phyloP scores from a whole-genome alignment of 371 early-diverging fungal genomes.

The Choanephora cucurbitarum region DNA sequence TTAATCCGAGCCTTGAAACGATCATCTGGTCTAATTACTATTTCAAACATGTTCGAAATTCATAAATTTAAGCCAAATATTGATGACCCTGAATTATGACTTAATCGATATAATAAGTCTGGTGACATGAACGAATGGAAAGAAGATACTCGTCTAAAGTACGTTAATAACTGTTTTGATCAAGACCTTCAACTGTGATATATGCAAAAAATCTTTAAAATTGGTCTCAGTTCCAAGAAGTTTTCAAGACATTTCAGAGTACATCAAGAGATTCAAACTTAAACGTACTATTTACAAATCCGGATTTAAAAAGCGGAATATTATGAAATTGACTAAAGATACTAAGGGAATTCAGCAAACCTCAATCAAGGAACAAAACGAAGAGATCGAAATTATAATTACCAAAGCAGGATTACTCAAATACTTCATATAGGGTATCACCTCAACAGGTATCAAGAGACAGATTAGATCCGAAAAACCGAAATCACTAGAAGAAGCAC shows the following conservation, averaged over 20 bases:
- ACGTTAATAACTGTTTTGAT: conserved; percentile 4
- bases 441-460: background rate
- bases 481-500: background rate
- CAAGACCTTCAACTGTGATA: conserved; percentile 1
- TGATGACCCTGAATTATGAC: conserved; percentile 6
- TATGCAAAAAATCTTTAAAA: conserved; percentile 1
- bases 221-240: background rate
- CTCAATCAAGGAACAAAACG: background rate
- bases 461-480: background rate
- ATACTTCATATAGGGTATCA: background rate
- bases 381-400: background rate
- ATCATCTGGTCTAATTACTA: background rate
- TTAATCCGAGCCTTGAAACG: background rate
- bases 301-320: background rate
- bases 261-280: conserved; percentile 1
- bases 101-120: conserved; percentile 1
- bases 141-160: background rate
- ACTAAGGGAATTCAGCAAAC: background rate
- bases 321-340: background rate
- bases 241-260: background rate
- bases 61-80: background rate
- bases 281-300: background rate
- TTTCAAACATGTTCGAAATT: background rate
- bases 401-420: background rate
- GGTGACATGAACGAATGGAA: conserved; percentile 2